Conservation (phyloP, 2,329 filamentous ascomycete species). For the Neurospora sp. region DNA sequence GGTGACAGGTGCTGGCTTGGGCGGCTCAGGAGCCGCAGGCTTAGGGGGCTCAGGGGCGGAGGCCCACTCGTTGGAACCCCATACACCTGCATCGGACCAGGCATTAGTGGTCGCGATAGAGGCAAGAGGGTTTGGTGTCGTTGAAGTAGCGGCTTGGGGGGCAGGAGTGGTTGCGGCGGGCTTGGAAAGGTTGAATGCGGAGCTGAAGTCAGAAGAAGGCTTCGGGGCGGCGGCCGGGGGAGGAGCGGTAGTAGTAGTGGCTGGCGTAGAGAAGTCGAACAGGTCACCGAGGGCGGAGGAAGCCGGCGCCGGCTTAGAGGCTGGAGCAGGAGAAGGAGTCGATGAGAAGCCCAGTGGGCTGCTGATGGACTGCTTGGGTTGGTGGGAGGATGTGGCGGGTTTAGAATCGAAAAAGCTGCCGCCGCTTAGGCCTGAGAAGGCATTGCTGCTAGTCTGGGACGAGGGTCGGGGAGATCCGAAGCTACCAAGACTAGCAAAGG, state of each 20-base stretch:
- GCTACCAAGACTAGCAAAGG: constrained; percentile 23
- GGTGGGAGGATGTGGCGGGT: constrained; percentile 39
- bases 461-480: constrained; percentile 24
- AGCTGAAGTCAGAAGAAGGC: constrained; percentile 37
- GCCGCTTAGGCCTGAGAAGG: constrained; percentile 50
- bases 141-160: constrained; percentile 30
- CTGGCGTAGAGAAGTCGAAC: constrained; percentile 60
- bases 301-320: constrained; percentile 27
- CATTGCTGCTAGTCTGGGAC: constrained; percentile 26
- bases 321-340: constrained; percentile 40
- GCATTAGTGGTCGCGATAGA: constrained; percentile 21
- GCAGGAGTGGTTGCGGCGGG: constrained; percentile 28
- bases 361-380: constrained; percentile 43
- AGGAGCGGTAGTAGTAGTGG: constrained; percentile 35
- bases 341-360: constrained; percentile 53
- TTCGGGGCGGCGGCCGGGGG: constrained; percentile 31
- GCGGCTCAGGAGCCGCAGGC: constrained; percentile 31
- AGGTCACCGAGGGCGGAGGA: constrained; percentile 64
- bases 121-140: constrained; percentile 28
- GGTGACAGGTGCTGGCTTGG: constrained; percentile 19
- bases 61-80: constrained; percentile 80
- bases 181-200: constrained; percentile 71
- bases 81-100: constrained; percentile 56
- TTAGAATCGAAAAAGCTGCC: constrained; percentile 77
- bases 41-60: constrained; percentile 36